Conservation (phyloP, 345 rosid genomes). For the Citrus cavaleriei region DNA sequence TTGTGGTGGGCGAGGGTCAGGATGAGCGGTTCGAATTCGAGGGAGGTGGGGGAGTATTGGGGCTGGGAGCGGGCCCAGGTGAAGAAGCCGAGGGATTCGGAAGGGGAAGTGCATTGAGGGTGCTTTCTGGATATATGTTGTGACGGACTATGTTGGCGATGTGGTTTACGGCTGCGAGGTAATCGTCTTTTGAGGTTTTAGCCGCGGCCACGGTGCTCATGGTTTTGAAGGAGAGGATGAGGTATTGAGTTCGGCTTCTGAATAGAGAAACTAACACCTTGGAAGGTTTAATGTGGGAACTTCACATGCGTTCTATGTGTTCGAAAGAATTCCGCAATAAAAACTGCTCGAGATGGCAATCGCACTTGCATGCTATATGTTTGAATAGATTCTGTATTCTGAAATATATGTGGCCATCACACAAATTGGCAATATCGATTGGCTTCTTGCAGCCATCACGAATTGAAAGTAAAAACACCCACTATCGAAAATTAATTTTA, state of each 20-base stretch:
- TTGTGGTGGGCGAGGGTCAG: slow-evolving; percentile 53
- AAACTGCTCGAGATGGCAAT: rapidly evolving
- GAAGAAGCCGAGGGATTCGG: slow-evolving; percentile 81
- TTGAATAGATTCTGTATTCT: too few species aligned
- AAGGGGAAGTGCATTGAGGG: slow-evolving; percentile 50
- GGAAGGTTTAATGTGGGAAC: too few species aligned
- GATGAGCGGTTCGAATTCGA: slow-evolving; percentile 66
- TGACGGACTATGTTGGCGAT: too few species aligned
- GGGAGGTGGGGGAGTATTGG: slow-evolving; percentile 61
- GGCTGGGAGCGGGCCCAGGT: slow-evolving; percentile 55
- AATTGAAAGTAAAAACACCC: too few species aligned
- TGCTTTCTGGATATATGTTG: slow-evolving; percentile 76
- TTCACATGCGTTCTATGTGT: not conserved
- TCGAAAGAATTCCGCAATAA: too few species aligned
- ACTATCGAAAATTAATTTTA: too few species aligned
- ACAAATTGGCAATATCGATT: too few species aligned
- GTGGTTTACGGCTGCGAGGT: slow-evolving; percentile 22
- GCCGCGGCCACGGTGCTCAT: not conserved
- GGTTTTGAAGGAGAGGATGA: slow-evolving; percentile 9
- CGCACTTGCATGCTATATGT: too few species aligned
- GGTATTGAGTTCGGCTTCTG: not conserved
- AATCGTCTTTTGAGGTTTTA: slow-evolving; percentile 51
- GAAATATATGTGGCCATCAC: too few species aligned
- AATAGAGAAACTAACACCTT: not conserved
- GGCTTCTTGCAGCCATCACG: too few species aligned